These are phyloP conservation scores for Trichoderma asperelloides DNA, from an alignment of 495 filamentous ascomycete species.

Conservation along the genomic window DNA sequence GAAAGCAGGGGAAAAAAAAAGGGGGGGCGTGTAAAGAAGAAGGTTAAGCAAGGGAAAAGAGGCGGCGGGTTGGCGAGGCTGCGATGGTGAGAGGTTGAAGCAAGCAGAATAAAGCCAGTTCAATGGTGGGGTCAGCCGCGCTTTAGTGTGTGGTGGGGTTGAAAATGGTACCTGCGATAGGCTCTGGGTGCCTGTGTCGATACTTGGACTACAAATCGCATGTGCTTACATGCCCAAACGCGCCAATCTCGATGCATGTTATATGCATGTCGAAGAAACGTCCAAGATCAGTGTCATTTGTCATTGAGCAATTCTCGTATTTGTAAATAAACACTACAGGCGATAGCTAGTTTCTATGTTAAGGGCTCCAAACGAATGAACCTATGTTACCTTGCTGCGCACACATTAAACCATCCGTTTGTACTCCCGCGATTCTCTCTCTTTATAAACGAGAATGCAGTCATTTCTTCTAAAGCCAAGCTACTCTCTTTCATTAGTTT, in stretches of 20 bases:
- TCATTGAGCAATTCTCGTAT: too few relatives aligned
- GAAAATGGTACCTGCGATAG: neutral
- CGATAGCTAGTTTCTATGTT: too few relatives aligned
- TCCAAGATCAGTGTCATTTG: too few relatives aligned
- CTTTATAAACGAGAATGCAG: neutral
- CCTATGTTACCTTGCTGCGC: too few relatives aligned
- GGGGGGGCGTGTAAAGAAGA: neutral
- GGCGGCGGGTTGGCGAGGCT: neutral
- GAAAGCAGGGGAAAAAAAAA: neutral
- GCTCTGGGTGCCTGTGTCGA: neutral
- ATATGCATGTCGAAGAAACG: too few relatives aligned
- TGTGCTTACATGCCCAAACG: too few relatives aligned
- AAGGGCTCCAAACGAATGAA: too few relatives aligned
- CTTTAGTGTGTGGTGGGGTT: conserved; percentile 8
- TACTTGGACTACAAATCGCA: neutral
- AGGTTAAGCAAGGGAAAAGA: neutral
- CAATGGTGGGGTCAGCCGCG: neutral
- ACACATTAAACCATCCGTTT: neutral
- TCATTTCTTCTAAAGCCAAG: too few relatives aligned
- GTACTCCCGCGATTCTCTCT: neutral
- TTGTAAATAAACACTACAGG: too few relatives aligned
- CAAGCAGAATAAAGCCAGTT: neutral
- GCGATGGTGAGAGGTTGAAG: neutral
- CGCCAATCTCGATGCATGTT: too few relatives aligned
- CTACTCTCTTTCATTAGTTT: neutral